Evolutionary conservation across 1,284 basidiomycete genomes (phyloP), one percentile per base, ranked within the genome.

Genomic region (Trametes pubescens): DNA sequence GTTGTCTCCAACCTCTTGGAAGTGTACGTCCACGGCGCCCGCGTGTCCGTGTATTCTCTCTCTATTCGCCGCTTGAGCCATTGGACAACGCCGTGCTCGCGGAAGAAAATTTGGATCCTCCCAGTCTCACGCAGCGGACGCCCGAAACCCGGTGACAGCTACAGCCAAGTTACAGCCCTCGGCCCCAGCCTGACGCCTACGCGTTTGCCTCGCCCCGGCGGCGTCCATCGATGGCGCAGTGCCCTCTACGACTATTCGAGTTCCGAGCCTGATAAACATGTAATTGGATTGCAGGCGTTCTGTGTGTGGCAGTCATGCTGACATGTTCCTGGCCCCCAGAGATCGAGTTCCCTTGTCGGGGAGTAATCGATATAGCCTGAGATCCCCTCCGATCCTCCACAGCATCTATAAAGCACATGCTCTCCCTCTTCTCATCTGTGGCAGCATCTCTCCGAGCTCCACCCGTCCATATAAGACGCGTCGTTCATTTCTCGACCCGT

Each of bases 371-470:
- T 66, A 65, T 65, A 63, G 61, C 57, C 53, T 60, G 53, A 61
- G 60, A 61, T 61, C 60, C 47, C 51, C 51, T 51, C 57, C 57
- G 62, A 59, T 56, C 47, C 62, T 57, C 61, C 62, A 61, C 65
- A 54, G 52, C 56, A 65, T 61, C 59, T 64, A 67, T 58, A 65
- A 67, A 69, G 65, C 71, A 70, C 69, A 71, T 72, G 69, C 67
- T 64, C 64, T 37, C 61, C 60, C 64, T 65, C 54, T 51, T 64
- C 51, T 37, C 60, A 61, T 65, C 44, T 61, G 65, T 69, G 67
- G 64, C 64, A 64, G 61, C 57, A 60, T 68, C 62, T 66, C 69
- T 67, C 68, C 68, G 64, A 62, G 57, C 65, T 65, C 67, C 71
- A 62, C 59, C 64, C 66, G 61, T 57, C 18, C 60, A 57, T 64